Evolutionary conservation across 495 filamentous ascomycete genomes (phyloP), one percentile per base, ranked within the genome.

Genomic region (Penicillium goetzii): DNA sequence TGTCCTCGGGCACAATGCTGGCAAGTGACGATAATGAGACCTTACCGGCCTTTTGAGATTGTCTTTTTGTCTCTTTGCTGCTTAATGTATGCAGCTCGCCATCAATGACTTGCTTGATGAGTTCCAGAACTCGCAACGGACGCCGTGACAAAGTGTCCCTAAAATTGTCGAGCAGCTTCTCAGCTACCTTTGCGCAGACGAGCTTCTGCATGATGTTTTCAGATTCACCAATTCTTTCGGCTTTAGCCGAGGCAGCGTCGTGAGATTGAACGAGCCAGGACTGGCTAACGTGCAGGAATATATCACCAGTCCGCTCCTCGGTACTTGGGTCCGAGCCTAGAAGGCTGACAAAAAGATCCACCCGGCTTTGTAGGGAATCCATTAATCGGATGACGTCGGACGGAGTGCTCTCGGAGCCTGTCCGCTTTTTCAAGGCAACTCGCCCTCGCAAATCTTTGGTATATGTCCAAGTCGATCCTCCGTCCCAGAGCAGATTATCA

Each of bases 121-220:
- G 84, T 45, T 85, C 80, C 14, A 92, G 76, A n/a, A 90, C 80
- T 59, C 85, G 84, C 11, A 80, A 73, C 2, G 89, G 86, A 40
- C 86, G 83, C 34, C 79, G 81, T 34, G 88, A 85, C n/a, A 92
- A 82, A 58, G 86, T 88, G 23, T 89, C 85, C 33, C 89, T 84
- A 66, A 90, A 83, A 36, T 79, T 84, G 36, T 85, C 84, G 66
- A 91, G 86, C 71, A 93, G 81, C 54, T 84, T 84, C 66, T 91
- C 84, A 4, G 90, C 81, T 2, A 90, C 67, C 63, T 89, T 90
- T 6, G 87, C 83, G 62, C 87, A 83, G 25, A 83, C 72, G 2
- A 93, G 68, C 26, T 82, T 80, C 4, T 73, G 69, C 25, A 87
- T 72, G 15, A 80, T 71, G 14, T 80, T 71, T 4, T 77, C 64